Percentiles rank a stretch among this genome's conserved stretches.
Conservation (phyloP, 2,329 filamentous ascomycete species). For the Blumeriella jaapii region DNA sequence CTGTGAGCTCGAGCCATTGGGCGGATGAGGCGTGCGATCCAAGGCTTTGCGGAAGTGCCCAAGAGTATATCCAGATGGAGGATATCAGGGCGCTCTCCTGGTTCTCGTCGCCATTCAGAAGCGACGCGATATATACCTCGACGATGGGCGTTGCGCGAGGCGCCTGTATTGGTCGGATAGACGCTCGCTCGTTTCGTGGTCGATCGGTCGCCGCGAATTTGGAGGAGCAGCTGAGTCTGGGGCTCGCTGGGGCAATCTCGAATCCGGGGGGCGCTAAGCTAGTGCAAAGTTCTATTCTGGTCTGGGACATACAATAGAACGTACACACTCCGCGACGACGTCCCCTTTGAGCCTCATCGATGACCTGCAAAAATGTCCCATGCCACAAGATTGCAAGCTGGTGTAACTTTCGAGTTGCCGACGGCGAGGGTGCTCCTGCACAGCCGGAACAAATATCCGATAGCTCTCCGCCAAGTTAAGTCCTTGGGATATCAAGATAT, state of each 20-base stretch:
- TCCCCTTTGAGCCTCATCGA: too few relatives aligned
- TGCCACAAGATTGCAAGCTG: too few relatives aligned
- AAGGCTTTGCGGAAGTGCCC: conserved; percentile 2
- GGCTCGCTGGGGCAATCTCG: not conserved
- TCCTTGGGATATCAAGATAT: too few relatives aligned
- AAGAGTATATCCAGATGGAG: conserved; percentile 1
- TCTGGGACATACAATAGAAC: too few relatives aligned
- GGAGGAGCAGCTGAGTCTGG: too few relatives aligned
- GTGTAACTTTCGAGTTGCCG: too few relatives aligned
- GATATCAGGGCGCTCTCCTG: not conserved
- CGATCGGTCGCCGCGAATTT: not conserved
- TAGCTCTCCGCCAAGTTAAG: too few relatives aligned
- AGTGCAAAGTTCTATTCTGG: too few relatives aligned
- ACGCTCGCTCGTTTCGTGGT: conserved; percentile 11
- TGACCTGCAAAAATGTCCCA: too few relatives aligned
- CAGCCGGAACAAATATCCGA: too few relatives aligned
- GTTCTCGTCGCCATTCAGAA: conserved; percentile 2
- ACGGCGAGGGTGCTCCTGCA: too few relatives aligned
- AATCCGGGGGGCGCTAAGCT: conserved; percentile 15
- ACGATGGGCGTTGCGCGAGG: conserved; percentile 1
- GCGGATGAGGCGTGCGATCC: not conserved
- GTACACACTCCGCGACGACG: too few relatives aligned
- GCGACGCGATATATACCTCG: not conserved
- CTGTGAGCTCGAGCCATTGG: conserved; percentile 10
- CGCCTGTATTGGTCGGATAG: conserved; percentile 11